phyloP scores from a whole-genome alignment of 495 filamentous ascomycete species.

The Platismatia glauca region DNA sequence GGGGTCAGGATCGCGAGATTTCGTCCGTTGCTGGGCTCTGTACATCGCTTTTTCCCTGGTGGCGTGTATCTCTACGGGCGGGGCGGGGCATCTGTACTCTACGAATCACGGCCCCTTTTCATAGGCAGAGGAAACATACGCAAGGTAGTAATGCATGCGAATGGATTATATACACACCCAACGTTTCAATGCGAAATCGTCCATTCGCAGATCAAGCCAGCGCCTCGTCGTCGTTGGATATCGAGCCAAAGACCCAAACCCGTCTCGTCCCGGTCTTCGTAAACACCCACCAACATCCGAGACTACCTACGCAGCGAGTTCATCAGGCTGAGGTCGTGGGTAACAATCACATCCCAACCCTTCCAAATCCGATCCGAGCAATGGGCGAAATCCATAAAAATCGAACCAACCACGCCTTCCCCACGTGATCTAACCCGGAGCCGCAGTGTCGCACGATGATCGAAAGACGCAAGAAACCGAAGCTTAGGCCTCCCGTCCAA shows the following conservation, averaged over 20 bases:
- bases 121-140: not conserved
- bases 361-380: not conserved
- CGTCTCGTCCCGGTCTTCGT: not conserved
- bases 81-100: not conserved
- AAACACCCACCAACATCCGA: not conserved
- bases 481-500: not conserved
- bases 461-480: not conserved
- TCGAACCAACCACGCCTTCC: not conserved
- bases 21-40: not conserved
- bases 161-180: not conserved
- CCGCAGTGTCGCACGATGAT: not conserved
- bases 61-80: not conserved
- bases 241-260: not conserved
- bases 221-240: not conserved
- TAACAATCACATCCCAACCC: too few species aligned
- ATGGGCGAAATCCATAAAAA: not conserved
- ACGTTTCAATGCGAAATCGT: not conserved
- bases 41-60: not conserved
- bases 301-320: not conserved
- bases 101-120: not conserved
- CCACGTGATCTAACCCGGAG: not conserved
- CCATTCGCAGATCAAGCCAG: not conserved
- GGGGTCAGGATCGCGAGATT: not conserved
- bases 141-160: not conserved
- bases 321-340: too few species aligned